Percentiles rank a stretch among this genome's conserved stretches.
These are phyloP conservation scores for Stagonosporopsis chrysanthemi DNA, from an alignment of 2,329 filamentous ascomycete species.

Conservation along the genomic window DNA sequence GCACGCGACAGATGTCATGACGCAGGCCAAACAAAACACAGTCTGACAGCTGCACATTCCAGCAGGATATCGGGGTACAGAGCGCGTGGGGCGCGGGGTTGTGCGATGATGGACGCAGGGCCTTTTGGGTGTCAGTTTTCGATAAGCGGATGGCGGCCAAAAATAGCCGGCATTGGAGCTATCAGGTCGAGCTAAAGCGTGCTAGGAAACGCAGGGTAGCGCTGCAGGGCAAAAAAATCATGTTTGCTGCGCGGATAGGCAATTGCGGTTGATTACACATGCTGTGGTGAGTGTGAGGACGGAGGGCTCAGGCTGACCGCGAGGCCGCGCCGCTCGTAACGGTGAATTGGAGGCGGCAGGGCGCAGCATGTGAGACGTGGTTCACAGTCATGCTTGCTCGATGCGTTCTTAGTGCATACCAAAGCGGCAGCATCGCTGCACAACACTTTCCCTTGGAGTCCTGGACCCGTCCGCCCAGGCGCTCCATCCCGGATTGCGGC, in stretches of 20 bases:
- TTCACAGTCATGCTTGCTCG: constrained; percentile 1
- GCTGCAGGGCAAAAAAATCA: constrained; percentile 11
- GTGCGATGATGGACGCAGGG: constrained; percentile 11
- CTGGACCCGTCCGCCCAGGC: constrained; percentile 1
- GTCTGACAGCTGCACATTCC: constrained; percentile 18
- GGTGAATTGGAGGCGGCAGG: constrained; percentile 1
- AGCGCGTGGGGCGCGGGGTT: constrained; percentile 16
- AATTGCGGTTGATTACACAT: background rate
- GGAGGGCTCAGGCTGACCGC: background rate
- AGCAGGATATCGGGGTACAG: constrained; percentile 5
- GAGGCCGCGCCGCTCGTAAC: constrained; percentile 8
- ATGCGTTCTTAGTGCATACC: constrained; percentile 13
- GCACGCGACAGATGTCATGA: background rate
- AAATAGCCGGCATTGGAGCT: constrained; percentile 17
- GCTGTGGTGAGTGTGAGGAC: background rate
- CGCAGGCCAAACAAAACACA: constrained; percentile 10
- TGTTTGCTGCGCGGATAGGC: background rate
- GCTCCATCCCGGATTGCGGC: background rate
- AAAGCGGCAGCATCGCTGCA: background rate
- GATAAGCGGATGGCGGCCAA: background rate
- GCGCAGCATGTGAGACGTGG: constrained; percentile 10
- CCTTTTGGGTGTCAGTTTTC: background rate
- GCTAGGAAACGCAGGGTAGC: constrained; percentile 6
- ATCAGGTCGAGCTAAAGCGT: background rate
- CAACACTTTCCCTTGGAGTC: constrained; percentile 8